Evolutionary conservation across 805 yeast species (phyloP).

Genomic region (Starmerella bombicola): DNA sequence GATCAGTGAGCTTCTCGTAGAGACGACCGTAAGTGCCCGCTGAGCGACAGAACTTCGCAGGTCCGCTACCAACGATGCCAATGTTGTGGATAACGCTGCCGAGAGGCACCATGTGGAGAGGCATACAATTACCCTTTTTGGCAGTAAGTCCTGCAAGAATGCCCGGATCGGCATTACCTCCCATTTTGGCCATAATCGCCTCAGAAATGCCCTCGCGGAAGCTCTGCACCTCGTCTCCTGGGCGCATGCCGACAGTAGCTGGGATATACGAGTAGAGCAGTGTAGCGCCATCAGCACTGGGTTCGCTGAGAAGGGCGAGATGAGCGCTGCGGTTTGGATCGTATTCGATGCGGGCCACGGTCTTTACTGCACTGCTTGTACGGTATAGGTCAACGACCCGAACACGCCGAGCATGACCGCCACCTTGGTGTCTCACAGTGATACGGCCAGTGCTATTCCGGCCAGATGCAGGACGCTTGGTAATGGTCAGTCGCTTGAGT

Average conservation of each 20-base stretch:
- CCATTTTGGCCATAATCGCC: slow-evolving; percentile 66
- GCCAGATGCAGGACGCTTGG: slow-evolving; percentile 66
- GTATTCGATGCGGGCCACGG: slow-evolving; percentile 79
- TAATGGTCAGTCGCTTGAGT: slow-evolving; percentile 55
- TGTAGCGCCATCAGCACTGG: slow-evolving; percentile 28
- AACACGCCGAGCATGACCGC: slow-evolving; percentile 84
- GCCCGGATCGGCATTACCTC: slow-evolving; percentile 86
- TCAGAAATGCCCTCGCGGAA: slow-evolving; percentile 80
- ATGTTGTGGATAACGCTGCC: slow-evolving; percentile 84
- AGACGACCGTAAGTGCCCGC: slow-evolving; percentile 93
- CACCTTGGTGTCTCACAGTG: slow-evolving; percentile 91
- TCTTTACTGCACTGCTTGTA: slow-evolving; percentile 53
- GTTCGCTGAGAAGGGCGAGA: slow-evolving; percentile 59
- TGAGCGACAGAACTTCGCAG: slow-evolving; percentile 79
- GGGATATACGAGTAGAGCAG: slow-evolving; percentile 53
- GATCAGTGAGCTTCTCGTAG: slow-evolving; percentile 61
- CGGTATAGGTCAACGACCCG: slow-evolving; percentile 72
- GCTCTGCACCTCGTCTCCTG: slow-evolving; percentile 82
- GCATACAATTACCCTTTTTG: slow-evolving; percentile 90
- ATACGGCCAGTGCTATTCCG: slow-evolving; percentile 81
- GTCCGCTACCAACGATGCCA: slow-evolving; percentile 63
- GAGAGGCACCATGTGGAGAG: slow-evolving; percentile 82
- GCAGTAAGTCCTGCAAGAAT: slow-evolving; percentile 74
- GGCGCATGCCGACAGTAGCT: slow-evolving; percentile 86
- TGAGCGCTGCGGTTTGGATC: slow-evolving; percentile 93